phyloP scores from a whole-genome alignment of 768 basidiomycete species.

The Tricholoma bakamatsutake region DNA sequence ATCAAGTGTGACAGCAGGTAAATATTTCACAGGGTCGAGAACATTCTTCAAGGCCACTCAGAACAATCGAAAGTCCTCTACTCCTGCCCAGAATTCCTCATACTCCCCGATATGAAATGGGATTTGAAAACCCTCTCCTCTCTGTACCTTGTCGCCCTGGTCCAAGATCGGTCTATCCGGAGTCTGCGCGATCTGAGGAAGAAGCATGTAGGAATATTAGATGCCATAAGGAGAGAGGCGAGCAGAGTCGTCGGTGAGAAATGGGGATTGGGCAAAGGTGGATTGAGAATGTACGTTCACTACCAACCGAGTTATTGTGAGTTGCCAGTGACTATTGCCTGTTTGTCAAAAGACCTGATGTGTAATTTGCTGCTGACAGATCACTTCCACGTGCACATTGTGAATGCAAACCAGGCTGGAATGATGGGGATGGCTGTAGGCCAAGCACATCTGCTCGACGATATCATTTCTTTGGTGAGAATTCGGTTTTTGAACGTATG shows the following conservation, averaged over 20 bases:
- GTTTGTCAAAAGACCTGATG: neutral
- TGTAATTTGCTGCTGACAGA: slow-evolving; percentile 38
- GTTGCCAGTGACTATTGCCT: slow-evolving; percentile 19
- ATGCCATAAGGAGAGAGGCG: slow-evolving; percentile 55
- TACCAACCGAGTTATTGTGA: slow-evolving; percentile 95
- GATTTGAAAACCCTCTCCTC: slow-evolving; percentile 69
- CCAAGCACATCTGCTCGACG: slow-evolving; percentile 90
- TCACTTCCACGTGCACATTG: slow-evolving; percentile 92
- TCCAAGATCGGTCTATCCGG: slow-evolving; percentile 51
- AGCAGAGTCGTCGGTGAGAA: slow-evolving; percentile 44
- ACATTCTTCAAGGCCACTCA: slow-evolving; percentile 71
- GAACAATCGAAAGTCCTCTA: slow-evolving; percentile 72
- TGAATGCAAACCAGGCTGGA: slow-evolving; percentile 65
- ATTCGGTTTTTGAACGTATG: too few species aligned
- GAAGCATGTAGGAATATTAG: slow-evolving; percentile 61
- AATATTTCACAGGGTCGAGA: slow-evolving; percentile 62
- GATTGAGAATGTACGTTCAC: slow-evolving; percentile 79
- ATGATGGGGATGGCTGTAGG: slow-evolving; percentile 75
- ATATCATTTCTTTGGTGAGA: slow-evolving; percentile 79
- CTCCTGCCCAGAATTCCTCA: slow-evolving; percentile 58
- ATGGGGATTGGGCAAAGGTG: slow-evolving; percentile 61
- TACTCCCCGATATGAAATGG: slow-evolving; percentile 98
- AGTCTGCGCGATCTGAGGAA: slow-evolving; percentile 72
- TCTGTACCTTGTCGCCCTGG: slow-evolving; percentile 83
- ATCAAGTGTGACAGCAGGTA: neutral